phyloP scores from a whole-genome alignment of 1,284 basidiomycete genomes.

The Cutaneotrichosporon sp. region DNA sequence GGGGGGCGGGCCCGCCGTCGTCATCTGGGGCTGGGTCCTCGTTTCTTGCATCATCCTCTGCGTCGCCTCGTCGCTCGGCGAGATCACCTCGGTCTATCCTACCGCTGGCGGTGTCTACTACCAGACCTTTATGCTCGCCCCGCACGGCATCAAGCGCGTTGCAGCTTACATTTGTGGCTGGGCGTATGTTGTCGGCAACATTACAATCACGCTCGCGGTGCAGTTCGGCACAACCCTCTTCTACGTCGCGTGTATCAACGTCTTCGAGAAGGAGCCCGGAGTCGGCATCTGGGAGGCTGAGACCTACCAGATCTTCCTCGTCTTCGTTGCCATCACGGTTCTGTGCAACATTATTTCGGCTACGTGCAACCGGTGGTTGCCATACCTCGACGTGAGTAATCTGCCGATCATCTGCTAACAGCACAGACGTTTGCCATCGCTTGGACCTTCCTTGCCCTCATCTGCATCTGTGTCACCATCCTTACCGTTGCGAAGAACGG shows the following conservation, averaged over 20 bases:
- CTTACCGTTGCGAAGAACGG: conserved; percentile 48
- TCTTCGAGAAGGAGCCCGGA: conserved; percentile 23
- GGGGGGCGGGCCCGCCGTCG: conserved; percentile 41
- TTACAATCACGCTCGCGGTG: conserved; percentile 54
- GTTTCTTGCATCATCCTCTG: conserved; percentile 54
- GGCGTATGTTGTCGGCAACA: conserved; percentile 55
- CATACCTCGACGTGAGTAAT: conserved; percentile 39
- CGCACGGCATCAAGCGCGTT: conserved; percentile 43
- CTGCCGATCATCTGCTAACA: not conserved
- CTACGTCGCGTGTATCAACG: conserved; percentile 31
- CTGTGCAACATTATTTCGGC: conserved; percentile 30
- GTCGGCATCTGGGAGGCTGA: conserved; percentile 18
- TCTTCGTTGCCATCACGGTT: conserved; percentile 20
- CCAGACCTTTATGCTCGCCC: conserved; percentile 53
- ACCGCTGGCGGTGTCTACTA: conserved; percentile 56
- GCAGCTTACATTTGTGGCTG: conserved; percentile 55
- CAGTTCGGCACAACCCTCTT: conserved; percentile 51
- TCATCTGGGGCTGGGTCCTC: conserved; percentile 53
- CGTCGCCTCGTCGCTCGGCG: conserved; percentile 54
- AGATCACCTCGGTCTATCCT: conserved; percentile 54
- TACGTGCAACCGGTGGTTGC: conserved; percentile 43
- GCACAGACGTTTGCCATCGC: conserved; percentile 35
- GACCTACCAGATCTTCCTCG: conserved; percentile 29
- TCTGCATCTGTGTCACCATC: conserved; percentile 36
- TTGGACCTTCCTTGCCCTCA: conserved; percentile 33